phyloP scores from a whole-genome alignment of 2,329 filamentous ascomycete species.

The Pseudomassariella vexata region DNA sequence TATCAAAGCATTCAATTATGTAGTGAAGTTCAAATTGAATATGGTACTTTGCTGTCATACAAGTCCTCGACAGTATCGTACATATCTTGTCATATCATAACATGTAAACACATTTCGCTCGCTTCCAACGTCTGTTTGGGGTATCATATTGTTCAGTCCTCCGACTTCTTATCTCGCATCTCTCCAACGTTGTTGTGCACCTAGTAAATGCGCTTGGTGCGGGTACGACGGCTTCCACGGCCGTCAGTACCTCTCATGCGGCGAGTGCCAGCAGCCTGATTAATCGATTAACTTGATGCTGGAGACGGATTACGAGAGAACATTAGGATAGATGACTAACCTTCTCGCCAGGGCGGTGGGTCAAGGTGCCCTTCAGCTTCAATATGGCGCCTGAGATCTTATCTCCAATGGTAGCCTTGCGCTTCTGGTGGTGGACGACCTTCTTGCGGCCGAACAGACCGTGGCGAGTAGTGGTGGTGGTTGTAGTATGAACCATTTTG shows the following conservation, averaged over 20 bases:
- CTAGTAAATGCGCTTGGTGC: no score
- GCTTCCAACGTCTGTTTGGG: no score
- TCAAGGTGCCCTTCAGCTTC: conserved; percentile 66
- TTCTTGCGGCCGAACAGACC: conserved; percentile 34
- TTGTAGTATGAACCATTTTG: conserved; percentile 28
- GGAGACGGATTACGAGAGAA: neutral
- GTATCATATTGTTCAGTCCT: no score
- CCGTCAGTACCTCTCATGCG: conserved; percentile 73
- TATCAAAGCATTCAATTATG: no score
- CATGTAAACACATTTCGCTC: no score
- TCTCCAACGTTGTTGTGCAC: no score
- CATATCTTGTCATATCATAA: no score
- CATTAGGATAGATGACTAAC: conserved; percentile 28
- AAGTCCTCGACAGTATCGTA: no score
- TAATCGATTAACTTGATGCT: conserved; percentile 4
- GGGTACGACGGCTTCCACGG: conserved; percentile 45
- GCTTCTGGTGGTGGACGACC: conserved; percentile 56
- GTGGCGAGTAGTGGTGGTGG: conserved; percentile 33
- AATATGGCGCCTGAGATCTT: conserved; percentile 73
- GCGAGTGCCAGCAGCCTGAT: conserved; percentile 65
- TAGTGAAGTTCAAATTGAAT: no score
- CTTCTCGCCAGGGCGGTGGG: conserved; percentile 65
- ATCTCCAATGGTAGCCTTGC: conserved; percentile 64
- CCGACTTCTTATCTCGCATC: no score
- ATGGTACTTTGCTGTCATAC: no score